These are phyloP conservation scores for Aristolochia fimbriata DNA, from an alignment of 164 flowering plant genomes.

Conservation along the genomic window DNA sequence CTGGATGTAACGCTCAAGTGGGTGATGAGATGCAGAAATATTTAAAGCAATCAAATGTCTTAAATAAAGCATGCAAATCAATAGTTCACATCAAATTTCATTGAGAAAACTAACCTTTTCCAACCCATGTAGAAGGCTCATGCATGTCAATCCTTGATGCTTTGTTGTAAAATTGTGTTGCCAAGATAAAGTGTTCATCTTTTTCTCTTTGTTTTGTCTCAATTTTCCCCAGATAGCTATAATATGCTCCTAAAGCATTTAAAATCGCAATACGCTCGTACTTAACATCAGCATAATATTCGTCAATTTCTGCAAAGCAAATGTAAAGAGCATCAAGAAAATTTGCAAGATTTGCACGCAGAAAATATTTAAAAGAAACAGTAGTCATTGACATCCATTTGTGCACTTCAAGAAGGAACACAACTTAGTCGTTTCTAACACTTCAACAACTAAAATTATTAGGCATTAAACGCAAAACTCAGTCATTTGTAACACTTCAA, in stretches of 20 bases:
- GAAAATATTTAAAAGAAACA: no score
- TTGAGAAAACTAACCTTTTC: conserved; percentile 55
- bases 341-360: no score
- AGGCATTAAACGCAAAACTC: no score
- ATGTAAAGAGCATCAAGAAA: not conserved
- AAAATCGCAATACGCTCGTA: conserved; percentile 92
- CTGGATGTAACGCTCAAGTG: no score
- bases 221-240: conserved; percentile 83
- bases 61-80: not conserved
- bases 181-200: conserved; percentile 74
- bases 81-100: not conserved
- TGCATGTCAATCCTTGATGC: conserved; percentile 95
- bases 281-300: conserved; percentile 86
- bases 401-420: no score
- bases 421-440: no score
- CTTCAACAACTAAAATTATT: no score
- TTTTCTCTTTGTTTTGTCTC: conserved; percentile 84
- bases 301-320: conserved; percentile 76
- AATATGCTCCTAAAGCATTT: conserved; percentile 90
- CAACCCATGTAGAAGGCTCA: conserved; percentile 98
- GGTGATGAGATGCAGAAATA: no score
- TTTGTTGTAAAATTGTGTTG: conserved; percentile 81
- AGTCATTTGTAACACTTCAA: no score
- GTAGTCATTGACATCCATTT: no score
- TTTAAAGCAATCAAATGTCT: not conserved